These are phyloP conservation scores for Thalia dealbata DNA, from an alignment of 176 grass and related monocot species.

Conservation along the genomic window DNA sequence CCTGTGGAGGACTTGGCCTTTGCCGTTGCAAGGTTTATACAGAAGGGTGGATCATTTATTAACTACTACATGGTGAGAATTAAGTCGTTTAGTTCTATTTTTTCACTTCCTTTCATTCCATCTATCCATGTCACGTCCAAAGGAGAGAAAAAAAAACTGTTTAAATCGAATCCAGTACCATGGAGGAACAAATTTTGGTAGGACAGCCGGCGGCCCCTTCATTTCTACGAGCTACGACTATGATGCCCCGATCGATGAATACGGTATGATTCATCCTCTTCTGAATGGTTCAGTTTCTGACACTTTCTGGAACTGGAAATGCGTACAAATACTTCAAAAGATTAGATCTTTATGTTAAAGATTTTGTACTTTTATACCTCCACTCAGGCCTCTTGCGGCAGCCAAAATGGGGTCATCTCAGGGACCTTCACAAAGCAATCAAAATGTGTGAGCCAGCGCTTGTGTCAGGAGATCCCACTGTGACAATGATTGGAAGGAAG, in stretches of 20 bases:
- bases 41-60: conserved; percentile 90
- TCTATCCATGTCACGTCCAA: too few species aligned
- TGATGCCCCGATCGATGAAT: conserved; percentile 95
- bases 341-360: not conserved
- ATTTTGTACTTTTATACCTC: not conserved
- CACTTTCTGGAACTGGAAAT: not conserved
- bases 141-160: conserved; percentile 6
- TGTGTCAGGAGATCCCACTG: conserved; percentile 46
- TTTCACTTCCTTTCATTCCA: not conserved
- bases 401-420: conserved; percentile 96
- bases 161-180: conserved; percentile 53
- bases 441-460: conserved; percentile 55
- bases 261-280: conserved; percentile 34
- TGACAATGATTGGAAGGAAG: conserved; percentile 46
- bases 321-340: not conserved
- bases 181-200: conserved; percentile 91
- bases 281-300: not conserved
- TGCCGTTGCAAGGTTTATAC: conserved; percentile 75
- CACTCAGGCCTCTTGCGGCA: conserved; percentile 58
- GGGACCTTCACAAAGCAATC: conserved; percentile 84
- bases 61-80: conserved; percentile 91
- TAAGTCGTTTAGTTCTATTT: not conserved
- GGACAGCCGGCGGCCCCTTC: conserved; percentile 83
- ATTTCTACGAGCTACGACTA: conserved; percentile 95
- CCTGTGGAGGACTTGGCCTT: conserved; percentile 87